These are phyloP conservation scores for Nicotiana otophora DNA, from an alignment of 257 asterid species.

Conservation along the genomic window DNA sequence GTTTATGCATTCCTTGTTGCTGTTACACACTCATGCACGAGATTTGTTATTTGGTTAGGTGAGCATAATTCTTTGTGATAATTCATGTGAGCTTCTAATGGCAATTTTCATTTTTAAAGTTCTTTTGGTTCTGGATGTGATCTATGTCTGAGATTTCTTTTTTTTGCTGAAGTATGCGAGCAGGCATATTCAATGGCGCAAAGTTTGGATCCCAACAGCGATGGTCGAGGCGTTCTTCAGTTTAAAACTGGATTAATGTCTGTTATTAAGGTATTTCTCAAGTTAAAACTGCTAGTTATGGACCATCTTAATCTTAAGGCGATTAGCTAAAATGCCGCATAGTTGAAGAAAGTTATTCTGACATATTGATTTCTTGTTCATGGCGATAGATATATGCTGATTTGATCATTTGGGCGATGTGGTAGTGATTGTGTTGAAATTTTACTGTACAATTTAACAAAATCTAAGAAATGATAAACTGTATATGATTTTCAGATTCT, in stretches of 20 bases:
- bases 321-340: neutral
- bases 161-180: slow-evolving; percentile 69
- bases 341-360: neutral
- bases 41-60: neutral
- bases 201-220: slow-evolving; percentile 85
- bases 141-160: slow-evolving; percentile 2
- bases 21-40: neutral
- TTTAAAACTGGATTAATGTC: slow-evolving; percentile 98
- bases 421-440: neutral
- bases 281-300: slow-evolving; percentile 5
- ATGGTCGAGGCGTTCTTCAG: slow-evolving; percentile 97
- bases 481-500: neutral
- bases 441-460: neutral
- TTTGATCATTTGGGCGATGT: neutral
- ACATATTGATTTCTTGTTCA: neutral
- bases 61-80: neutral
- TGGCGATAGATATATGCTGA: neutral
- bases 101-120: neutral
- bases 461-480: neutral
- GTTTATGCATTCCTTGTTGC: neutral
- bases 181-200: slow-evolving; percentile 99
- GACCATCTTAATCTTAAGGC: neutral
- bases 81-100: neutral
- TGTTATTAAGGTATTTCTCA: slow-evolving; percentile 72
- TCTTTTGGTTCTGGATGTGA: neutral